A percentile compares a stretch with the other conserved stretches of the same genome.
These are phyloP conservation scores for Chimonanthus praecox DNA, from an alignment of 164 flowering plant genomes.

Conservation along the genomic window DNA sequence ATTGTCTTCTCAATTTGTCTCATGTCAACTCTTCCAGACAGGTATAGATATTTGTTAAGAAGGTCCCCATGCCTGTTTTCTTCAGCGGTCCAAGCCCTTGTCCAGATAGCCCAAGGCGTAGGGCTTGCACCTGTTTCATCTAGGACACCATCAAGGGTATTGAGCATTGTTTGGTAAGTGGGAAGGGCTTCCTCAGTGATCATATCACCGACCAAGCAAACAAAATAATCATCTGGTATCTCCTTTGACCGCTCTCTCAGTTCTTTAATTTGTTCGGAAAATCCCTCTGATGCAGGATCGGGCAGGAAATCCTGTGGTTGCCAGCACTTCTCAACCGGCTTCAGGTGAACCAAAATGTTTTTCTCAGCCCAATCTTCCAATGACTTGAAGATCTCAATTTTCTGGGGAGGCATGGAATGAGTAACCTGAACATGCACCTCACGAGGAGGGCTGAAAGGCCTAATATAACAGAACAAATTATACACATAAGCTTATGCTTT, in stretches of 20 bases:
- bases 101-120: slow-evolving; percentile 74
- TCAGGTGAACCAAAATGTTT: slow-evolving; percentile 46
- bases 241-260: slow-evolving; percentile 56
- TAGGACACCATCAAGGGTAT: slow-evolving; percentile 56
- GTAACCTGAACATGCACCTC: slow-evolving; percentile 62
- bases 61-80: slow-evolving; percentile 60
- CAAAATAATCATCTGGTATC: slow-evolving; percentile 66
- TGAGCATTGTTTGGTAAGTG: slow-evolving; percentile 42
- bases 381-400: slow-evolving; percentile 58
- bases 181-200: slow-evolving; percentile 62
- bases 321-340: slow-evolving; percentile 73
- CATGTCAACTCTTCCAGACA: slow-evolving; percentile 70
- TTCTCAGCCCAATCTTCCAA: slow-evolving; percentile 66
- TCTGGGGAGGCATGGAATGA: slow-evolving; percentile 69
- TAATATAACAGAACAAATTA: slow-evolving; percentile 14
- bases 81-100: slow-evolving; percentile 71
- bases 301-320: slow-evolving; percentile 78
- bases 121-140: slow-evolving; percentile 77
- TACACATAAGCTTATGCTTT: neutral
- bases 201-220: slow-evolving; percentile 71
- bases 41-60: slow-evolving; percentile 61
- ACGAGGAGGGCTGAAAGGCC: slow-evolving; percentile 51
- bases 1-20: slow-evolving; percentile 66
- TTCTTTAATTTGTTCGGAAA: slow-evolving; percentile 55
- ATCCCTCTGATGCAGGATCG: slow-evolving; percentile 55